phyloP scores from a whole-genome alignment of 2,329 filamentous ascomycete genomes.

The Fusarium marasasianum region DNA sequence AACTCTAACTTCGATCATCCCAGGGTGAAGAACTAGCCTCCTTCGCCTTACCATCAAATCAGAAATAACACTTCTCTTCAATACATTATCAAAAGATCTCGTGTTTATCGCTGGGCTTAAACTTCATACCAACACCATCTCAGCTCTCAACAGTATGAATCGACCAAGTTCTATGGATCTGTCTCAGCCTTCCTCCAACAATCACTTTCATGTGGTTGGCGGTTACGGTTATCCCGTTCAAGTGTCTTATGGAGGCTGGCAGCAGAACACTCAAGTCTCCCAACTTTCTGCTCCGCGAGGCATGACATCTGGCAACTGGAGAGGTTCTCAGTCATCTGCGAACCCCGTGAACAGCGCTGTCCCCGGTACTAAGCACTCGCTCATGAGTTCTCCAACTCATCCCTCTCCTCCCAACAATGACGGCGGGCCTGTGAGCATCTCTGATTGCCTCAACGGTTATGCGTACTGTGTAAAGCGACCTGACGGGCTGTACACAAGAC shows the following conservation, averaged over 20 bases:
- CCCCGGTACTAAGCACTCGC: constrained; percentile 21
- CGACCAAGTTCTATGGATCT: constrained; percentile 9
- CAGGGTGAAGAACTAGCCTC: neutral
- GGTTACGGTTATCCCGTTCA: constrained; percentile 9
- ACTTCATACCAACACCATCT: neutral
- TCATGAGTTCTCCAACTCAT: neutral
- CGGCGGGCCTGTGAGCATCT: constrained; percentile 26
- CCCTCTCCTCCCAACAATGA: neutral
- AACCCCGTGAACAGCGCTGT: constrained; percentile 5
- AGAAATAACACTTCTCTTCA: constrained; percentile 1
- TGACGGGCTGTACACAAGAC: constrained; percentile 29
- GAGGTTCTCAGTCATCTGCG: constrained; percentile 11
- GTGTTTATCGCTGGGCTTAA: neutral
- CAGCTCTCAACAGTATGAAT: neutral
- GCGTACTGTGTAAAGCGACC: constrained; percentile 32
- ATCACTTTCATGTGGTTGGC: neutral
- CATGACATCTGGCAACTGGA: constrained; percentile 36
- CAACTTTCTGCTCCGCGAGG: constrained; percentile 33
- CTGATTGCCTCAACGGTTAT: constrained; percentile 30
- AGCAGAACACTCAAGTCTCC: constrained; percentile 12
- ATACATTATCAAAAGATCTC: neutral
- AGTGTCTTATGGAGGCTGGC: constrained; percentile 16
- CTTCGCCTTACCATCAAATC: neutral
- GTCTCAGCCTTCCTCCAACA: neutral
- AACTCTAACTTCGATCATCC: neutral